Evolutionary conservation across 129 eudicot species (phyloP).

Genomic region (Escallonia herrerae): DNA sequence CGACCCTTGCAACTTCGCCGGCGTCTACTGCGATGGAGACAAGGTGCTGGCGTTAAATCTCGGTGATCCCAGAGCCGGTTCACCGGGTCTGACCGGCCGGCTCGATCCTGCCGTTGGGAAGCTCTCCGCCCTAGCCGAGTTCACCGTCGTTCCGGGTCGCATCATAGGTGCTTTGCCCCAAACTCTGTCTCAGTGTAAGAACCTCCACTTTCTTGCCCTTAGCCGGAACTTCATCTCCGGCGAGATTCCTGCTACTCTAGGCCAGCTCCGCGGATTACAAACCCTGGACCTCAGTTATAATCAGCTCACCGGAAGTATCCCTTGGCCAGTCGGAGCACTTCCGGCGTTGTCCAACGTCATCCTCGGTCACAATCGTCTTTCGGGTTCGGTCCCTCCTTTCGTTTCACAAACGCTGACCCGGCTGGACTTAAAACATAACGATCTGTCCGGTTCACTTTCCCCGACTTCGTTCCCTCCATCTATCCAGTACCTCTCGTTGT

Average conservation of each 20-base stretch:
- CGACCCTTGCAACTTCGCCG: slow-evolving; percentile 81
- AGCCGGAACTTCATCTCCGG: slow-evolving; percentile 72
- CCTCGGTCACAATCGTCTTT: slow-evolving; percentile 50
- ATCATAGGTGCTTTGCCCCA: slow-evolving; percentile 52
- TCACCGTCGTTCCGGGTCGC: slow-evolving; percentile 72
- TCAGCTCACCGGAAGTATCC: slow-evolving; percentile 57
- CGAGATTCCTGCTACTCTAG: slow-evolving; percentile 43
- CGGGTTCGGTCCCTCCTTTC: slow-evolving; percentile 53
- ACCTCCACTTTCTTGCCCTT: slow-evolving; percentile 50
- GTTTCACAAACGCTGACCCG: slow-evolving; percentile 37
- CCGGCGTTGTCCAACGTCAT: slow-evolving; percentile 52
- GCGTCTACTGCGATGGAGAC: slow-evolving; percentile 55
- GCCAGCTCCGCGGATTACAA: slow-evolving; percentile 36
- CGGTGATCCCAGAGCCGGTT: slow-evolving; percentile 85
- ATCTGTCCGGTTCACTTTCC: slow-evolving; percentile 49
- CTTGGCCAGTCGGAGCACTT: slow-evolving; percentile 40
- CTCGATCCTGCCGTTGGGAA: slow-evolving; percentile 63
- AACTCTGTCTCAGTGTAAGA: slow-evolving; percentile 41
- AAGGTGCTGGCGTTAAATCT: slow-evolving; percentile 57
- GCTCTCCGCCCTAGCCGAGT: slow-evolving; percentile 42
- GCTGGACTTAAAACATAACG: slow-evolving; percentile 65
- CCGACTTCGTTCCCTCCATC: slow-evolving; percentile 57
- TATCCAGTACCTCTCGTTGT: slow-evolving; percentile 58
- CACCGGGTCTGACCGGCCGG: slow-evolving; percentile 63
- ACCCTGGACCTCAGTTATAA: slow-evolving; percentile 83